Evolutionary conservation across 2,329 filamentous ascomycete genomes (phyloP), one percentile per base, ranked within the genome.

Genomic region (Beauveria rudraprayagi): DNA sequence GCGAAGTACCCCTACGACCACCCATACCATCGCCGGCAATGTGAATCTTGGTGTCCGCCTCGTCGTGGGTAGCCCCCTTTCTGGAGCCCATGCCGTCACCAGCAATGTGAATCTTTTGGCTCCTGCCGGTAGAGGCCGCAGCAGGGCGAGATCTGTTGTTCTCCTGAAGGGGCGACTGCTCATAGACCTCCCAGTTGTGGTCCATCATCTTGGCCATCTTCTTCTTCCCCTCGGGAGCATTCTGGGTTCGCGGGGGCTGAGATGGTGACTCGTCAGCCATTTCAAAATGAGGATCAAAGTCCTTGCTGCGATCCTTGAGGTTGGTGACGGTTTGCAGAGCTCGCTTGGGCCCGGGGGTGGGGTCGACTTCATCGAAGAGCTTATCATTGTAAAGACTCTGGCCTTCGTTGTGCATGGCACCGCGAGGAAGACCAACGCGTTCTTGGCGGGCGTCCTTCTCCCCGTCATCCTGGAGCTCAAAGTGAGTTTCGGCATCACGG

Each of bases 401-500:
- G 7, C 87, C 87, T 61, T 84, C 84, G 73, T 91, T 91, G 61
- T 86, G 81, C 43, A 75, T 80, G n/a, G 79, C 74, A 50, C 83
- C 84, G 61, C 78, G 80, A 57, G 79, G 80, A 55, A 78, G 77
- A 54, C 73, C 74, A 56, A 74, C 70, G 53, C 73, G 69, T 56
- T 79, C 78, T 48, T 77, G 75, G 60, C 81, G 78, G 8, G 77
- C 80, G 17, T 79, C 76, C 55, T 83, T 83, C 40, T 82, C 82
- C 54, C 84, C 86, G 61, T 92, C 87, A 70, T 97, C 92, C 59
- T 84, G 79, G 68, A 97, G 83, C 63, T 94, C 86, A 70, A 96
- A 97, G 73, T 97, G 91, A 1, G 86, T 77, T 70, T 92, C 86
- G 19, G 89, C 87, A 68, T 95, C 90, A 47, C 86, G 90, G 63